phyloP scores from a whole-genome alignment of 2,329 filamentous ascomycete genomes.

The Sarocladiaceae sp. region DNA sequence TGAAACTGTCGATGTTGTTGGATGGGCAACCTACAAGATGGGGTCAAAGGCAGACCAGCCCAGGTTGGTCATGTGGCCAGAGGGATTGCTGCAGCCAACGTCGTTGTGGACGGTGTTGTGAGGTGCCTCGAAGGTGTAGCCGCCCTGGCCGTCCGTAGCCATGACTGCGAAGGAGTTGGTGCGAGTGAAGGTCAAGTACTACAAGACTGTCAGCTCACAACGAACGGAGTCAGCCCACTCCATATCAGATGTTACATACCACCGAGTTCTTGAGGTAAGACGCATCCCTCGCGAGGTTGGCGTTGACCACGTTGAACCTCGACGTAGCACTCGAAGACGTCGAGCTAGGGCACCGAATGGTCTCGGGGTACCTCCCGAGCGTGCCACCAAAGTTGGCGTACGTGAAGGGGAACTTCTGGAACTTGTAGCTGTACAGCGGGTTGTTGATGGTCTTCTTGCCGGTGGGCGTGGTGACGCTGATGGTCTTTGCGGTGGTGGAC shows the following conservation, averaged over 20 bases:
- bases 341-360: constrained; percentile 34
- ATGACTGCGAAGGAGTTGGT: constrained; percentile 28
- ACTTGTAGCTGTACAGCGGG: constrained; percentile 46
- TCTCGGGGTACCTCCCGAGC: constrained; percentile 21
- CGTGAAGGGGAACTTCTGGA: constrained; percentile 32
- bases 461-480: constrained; percentile 34
- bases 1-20: background rate
- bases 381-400: constrained; percentile 30
- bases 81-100: constrained; percentile 32
- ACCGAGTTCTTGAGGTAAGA: constrained; percentile 23
- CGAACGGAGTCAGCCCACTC: background rate
- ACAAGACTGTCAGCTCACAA: constrained; percentile 16
- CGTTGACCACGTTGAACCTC: constrained; percentile 34
- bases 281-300: constrained; percentile 26
- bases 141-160: constrained; percentile 25
- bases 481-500: constrained; percentile 26
- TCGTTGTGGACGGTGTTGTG: constrained; percentile 29
- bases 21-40: constrained; percentile 30
- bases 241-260: background rate
- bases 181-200: constrained; percentile 24
- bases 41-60: constrained; percentile 38
- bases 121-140: constrained; percentile 33
- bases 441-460: constrained; percentile 37
- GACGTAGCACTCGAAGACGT: constrained; percentile 19
- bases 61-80: constrained; percentile 31